phyloP scores from a whole-genome alignment of 305 asterid genomes.

The Withania somnifera region DNA sequence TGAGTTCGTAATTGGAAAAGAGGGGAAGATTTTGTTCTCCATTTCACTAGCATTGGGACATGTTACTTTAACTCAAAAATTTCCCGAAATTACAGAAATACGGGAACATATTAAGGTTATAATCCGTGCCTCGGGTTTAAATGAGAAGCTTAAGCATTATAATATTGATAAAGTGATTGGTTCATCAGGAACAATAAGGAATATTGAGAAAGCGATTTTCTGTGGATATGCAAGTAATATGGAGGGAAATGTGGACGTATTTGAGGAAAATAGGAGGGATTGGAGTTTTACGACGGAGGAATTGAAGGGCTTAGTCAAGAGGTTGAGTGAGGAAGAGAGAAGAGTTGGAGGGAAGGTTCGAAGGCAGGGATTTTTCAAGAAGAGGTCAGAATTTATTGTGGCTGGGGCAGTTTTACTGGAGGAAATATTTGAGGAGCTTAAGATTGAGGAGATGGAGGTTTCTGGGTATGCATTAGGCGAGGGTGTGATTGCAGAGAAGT shows the following conservation, averaged over 20 bases:
- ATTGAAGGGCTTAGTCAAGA: constrained; percentile 37
- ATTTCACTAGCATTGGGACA: constrained; percentile 61
- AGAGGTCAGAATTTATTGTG: constrained; percentile 47
- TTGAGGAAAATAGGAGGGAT: constrained; percentile 37
- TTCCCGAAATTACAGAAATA: constrained; percentile 22
- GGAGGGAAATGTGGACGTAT: constrained; percentile 22
- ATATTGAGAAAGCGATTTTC: constrained; percentile 57
- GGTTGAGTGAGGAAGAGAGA: constrained; percentile 29
- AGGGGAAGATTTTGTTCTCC: constrained; percentile 40
- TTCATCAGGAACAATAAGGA: constrained; percentile 67
- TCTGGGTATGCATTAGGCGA: constrained; percentile 70
- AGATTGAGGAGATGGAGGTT: constrained; percentile 58
- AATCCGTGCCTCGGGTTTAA: constrained; percentile 32
- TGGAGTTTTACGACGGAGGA: constrained; percentile 53
- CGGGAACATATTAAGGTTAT: constrained; percentile 36
- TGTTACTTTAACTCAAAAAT: constrained; percentile 40
- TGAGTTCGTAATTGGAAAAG: constrained; percentile 49
- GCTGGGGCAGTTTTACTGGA: constrained; percentile 60
- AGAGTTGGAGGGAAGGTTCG: constrained; percentile 33
- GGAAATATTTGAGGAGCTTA: constrained; percentile 45
- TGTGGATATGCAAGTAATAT: constrained; percentile 30
- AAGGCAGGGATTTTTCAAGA: constrained; percentile 33
- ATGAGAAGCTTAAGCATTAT: constrained; percentile 32
- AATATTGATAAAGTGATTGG: constrained; percentile 48
- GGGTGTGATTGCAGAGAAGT: constrained; percentile 63